These are phyloP conservation scores for Puccinia coronata DNA, from an alignment of 1,284 basidiomycete species.

Conservation along the genomic window DNA sequence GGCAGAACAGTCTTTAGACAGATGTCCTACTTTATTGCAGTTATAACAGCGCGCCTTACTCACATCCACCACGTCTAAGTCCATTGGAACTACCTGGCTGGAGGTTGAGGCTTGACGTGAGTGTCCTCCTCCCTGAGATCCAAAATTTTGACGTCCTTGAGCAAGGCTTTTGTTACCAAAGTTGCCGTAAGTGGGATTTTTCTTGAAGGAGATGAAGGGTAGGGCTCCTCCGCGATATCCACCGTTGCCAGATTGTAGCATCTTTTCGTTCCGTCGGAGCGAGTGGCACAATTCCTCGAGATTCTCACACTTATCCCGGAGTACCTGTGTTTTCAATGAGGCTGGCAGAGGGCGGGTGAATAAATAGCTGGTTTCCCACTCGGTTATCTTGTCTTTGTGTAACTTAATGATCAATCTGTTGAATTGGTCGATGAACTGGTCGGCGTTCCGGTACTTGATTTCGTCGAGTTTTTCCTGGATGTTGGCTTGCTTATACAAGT, in stretches of 20 bases:
- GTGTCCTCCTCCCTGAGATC: too few species aligned
- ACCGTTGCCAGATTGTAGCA: too few species aligned
- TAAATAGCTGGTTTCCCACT: not conserved
- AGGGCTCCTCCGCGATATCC: too few species aligned
- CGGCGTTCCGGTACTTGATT: not conserved
- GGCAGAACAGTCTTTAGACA: too few species aligned
- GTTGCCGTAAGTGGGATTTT: too few species aligned
- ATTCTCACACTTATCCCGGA: not conserved
- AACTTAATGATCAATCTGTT: not conserved
- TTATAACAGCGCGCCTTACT: constrained; percentile 9
- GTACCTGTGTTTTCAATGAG: not conserved
- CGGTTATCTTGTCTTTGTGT: not conserved
- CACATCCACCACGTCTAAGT: not conserved
- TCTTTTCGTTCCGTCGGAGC: not conserved
- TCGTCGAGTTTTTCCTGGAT: not conserved
- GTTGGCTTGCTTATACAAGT: not conserved
- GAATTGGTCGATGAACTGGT: not conserved
- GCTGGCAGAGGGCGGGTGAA: not conserved
- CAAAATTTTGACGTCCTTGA: too few species aligned
- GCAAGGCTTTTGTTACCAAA: too few species aligned
- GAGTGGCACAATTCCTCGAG: not conserved
- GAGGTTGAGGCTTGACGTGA: too few species aligned
- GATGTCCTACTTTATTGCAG: constrained; percentile 14
- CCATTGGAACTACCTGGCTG: not conserved
- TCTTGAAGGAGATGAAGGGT: too few species aligned